Evolutionary conservation across 805 yeast genomes (phyloP).

Genomic region (Candida hungchunana): DNA sequence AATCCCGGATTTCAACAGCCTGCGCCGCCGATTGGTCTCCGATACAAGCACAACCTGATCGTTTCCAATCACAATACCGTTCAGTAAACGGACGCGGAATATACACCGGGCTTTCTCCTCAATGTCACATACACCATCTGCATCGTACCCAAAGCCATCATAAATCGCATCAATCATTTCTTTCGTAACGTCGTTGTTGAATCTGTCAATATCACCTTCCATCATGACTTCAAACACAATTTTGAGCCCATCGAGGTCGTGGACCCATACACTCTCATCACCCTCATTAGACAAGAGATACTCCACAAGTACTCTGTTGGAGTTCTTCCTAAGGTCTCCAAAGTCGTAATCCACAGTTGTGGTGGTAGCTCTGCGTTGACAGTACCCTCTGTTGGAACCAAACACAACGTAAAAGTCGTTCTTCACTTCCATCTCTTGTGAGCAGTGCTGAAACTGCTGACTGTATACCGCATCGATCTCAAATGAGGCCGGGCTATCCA

Average conservation of each 20-base stretch:
- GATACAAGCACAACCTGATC: too few species aligned
- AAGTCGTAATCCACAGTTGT: constrained; percentile 12
- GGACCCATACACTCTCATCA: constrained; percentile 12
- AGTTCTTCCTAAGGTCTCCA: constrained; percentile 8
- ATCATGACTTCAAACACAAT: constrained; percentile 39
- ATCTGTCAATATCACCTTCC: constrained; percentile 37
- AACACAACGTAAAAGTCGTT: constrained; percentile 13
- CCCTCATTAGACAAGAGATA: neutral
- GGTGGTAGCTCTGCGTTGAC: constrained; percentile 15
- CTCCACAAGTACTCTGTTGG: constrained; percentile 1
- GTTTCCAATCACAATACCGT: too few species aligned
- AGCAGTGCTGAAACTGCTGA: constrained; percentile 9
- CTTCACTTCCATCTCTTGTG: constrained; percentile 10
- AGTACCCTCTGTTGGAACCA: constrained; percentile 4
- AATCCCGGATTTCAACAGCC: too few species aligned
- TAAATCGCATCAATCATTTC: constrained; percentile 2
- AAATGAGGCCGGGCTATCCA: constrained; percentile 10
- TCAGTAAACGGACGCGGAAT: too few species aligned
- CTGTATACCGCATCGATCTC: constrained; percentile 17
- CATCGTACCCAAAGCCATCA: constrained; percentile 3
- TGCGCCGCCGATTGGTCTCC: too few species aligned
- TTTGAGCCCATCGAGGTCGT: constrained; percentile 37
- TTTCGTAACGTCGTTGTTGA: constrained; percentile 25
- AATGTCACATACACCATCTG: constrained; percentile 14
- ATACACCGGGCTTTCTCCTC: too few species aligned